Evolutionary conservation across 2,329 filamentous ascomycete species (phyloP).

Genomic region (Phyllosticta ampelicida): DNA sequence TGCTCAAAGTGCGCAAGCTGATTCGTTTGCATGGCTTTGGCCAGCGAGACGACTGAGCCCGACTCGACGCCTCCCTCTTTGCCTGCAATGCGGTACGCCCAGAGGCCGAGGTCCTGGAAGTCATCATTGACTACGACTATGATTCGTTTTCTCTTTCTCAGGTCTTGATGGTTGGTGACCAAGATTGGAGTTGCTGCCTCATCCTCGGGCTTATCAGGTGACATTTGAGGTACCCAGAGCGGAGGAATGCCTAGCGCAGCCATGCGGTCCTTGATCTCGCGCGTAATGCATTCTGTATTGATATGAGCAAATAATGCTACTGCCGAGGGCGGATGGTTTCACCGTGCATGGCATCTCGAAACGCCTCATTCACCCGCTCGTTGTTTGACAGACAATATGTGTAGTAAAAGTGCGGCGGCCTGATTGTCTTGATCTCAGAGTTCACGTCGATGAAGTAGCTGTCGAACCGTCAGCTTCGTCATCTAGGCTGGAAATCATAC

Average conservation of each 20-base stretch:
- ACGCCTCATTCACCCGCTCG: slow-evolving; percentile 64
- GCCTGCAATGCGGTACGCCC: slow-evolving; percentile 58
- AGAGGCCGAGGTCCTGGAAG: slow-evolving; percentile 60
- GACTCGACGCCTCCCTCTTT: slow-evolving; percentile 54
- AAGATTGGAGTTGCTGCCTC: slow-evolving; percentile 61
- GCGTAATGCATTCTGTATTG: slow-evolving; percentile 49
- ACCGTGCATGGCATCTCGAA: slow-evolving; percentile 62
- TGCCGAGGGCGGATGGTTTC: slow-evolving; percentile 17
- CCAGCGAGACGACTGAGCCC: slow-evolving; percentile 60
- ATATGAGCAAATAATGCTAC: slow-evolving; percentile 12
- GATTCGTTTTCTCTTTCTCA: slow-evolving; percentile 50
- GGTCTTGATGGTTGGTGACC: slow-evolving; percentile 39
- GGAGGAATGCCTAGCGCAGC: slow-evolving; percentile 48
- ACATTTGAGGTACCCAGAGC: slow-evolving; percentile 50
- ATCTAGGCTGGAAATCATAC: neutral
- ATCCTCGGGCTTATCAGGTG: slow-evolving; percentile 24
- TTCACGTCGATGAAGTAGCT: slow-evolving; percentile 71
- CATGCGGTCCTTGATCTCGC: slow-evolving; percentile 53
- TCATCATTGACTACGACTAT: slow-evolving; percentile 66
- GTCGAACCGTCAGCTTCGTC: slow-evolving; percentile 3
- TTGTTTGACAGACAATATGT: slow-evolving; percentile 65
- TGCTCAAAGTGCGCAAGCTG: neutral
- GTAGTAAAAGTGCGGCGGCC: slow-evolving; percentile 58
- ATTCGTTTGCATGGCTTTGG: slow-evolving; percentile 31
- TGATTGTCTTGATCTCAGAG: slow-evolving; percentile 63